These are phyloP conservation scores for Nematodospora valgi DNA, from an alignment of 805 yeast genomes.

Conservation along the genomic window DNA sequence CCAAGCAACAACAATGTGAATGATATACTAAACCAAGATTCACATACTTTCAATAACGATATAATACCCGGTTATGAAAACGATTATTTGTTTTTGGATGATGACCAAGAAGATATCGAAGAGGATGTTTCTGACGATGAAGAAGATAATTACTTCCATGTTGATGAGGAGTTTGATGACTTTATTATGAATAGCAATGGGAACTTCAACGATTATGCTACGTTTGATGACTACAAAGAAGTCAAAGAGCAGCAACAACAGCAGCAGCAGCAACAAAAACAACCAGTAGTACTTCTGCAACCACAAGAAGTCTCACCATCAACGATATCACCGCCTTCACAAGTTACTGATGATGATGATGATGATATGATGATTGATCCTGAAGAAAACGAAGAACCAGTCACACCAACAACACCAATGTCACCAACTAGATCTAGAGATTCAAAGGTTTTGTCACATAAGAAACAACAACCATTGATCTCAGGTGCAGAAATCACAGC, in stretches of 20 bases:
- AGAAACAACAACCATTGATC: conserved; percentile 1
- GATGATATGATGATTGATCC: conserved; percentile 15
- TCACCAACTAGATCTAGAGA: too few relatives aligned
- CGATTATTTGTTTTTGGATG: conserved; percentile 30
- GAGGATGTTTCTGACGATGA: conserved; percentile 39
- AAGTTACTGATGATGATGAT: conserved; percentile 1
- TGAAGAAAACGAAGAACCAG: conserved; percentile 9
- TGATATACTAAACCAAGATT: conserved; percentile 10
- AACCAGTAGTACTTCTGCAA: not conserved
- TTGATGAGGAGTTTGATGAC: conserved; percentile 33
- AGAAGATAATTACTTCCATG: conserved; percentile 38
- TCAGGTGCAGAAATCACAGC: conserved; percentile 32
- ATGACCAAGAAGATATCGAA: conserved; percentile 25
- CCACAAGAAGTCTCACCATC: not conserved
- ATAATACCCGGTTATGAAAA: conserved; percentile 31
- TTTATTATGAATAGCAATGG: conserved; percentile 18
- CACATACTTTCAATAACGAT: conserved; percentile 2
- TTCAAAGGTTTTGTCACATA: too few relatives aligned
- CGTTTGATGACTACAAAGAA: conserved; percentile 4
- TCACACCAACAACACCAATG: not conserved
- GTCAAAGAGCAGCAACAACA: conserved; percentile 5
- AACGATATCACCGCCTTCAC: conserved; percentile 1
- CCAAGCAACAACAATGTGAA: conserved; percentile 10
- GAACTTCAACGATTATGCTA: conserved; percentile 3
- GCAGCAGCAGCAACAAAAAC: conserved; percentile 4